These are phyloP conservation scores for Trypanosoma grayi DNA, from an alignment of 208 protist genomes.

Conservation along the genomic window DNA sequence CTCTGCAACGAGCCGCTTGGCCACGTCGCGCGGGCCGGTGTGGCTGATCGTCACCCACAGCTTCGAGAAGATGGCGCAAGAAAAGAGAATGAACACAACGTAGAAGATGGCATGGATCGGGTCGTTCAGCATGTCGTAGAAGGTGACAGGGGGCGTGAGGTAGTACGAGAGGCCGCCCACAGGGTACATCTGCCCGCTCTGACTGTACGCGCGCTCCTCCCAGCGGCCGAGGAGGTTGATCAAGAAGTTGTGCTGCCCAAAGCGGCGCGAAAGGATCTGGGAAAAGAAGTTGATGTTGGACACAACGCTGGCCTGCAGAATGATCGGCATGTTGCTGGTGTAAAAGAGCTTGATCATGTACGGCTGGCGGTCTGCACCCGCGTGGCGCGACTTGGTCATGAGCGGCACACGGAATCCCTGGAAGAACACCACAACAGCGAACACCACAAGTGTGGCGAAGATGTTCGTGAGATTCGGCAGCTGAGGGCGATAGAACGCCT, in stretches of 20 bases:
- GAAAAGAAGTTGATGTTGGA: slow-evolving; percentile 99
- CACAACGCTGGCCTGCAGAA: slow-evolving; percentile 99
- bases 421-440: slow-evolving; percentile 99
- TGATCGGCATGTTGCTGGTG: slow-evolving; percentile 99
- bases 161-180: slow-evolving; percentile 99
- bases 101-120: slow-evolving; percentile 99
- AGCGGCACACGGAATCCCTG: slow-evolving; percentile 99
- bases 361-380: slow-evolving; percentile 71
- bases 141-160: slow-evolving; percentile 95
- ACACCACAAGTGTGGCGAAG: slow-evolving; percentile 98
- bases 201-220: slow-evolving; percentile 82
- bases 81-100: slow-evolving; percentile 96
- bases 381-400: slow-evolving; percentile 84
- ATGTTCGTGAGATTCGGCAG: slow-evolving; percentile 99
- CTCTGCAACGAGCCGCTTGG: slow-evolving; percentile 96
- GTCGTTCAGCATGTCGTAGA: slow-evolving; percentile 95
- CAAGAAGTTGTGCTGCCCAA: slow-evolving; percentile 96
- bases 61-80: slow-evolving; percentile 98
- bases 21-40: slow-evolving; percentile 96
- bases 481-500: slow-evolving; percentile 99
- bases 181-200: slow-evolving; percentile 83
- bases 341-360: slow-evolving; percentile 99
- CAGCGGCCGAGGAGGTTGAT: slow-evolving; percentile 98
- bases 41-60: slow-evolving; percentile 99
- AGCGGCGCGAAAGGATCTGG: slow-evolving; percentile 98